Base-by-base conservation (phyloP, 2,329 filamentous ascomycete genomes). In the Phyllosticta citribraziliensis region DNA sequence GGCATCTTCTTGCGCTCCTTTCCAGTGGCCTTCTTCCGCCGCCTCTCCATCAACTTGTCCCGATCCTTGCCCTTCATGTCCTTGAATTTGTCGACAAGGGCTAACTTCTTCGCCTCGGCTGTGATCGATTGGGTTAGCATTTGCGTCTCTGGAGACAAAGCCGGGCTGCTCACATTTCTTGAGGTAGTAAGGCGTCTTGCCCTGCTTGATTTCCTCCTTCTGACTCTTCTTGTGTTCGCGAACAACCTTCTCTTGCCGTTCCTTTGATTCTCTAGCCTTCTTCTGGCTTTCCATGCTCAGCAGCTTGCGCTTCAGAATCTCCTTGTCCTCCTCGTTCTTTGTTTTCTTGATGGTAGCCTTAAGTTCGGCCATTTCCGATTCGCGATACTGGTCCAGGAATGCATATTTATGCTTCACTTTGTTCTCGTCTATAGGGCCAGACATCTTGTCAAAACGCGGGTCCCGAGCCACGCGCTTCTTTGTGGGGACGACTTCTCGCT, bases 311-410 rank as follows among this genome's bases (percentile, higher is more conserved):
- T 91, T 88, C 65, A 97, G 76, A 61, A 79, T 79, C 65, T 88
- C 88, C 72, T 86, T 88, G 66, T 83, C 81, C 9, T 76, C 77
- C 1, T 82, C 75, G 65, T 87, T 84, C 76, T 88, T 91, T 17
- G 80, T 81, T 70, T 81, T 82, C 70, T 84, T 85, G 69, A 94
- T 82, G 52, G 86, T 82, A 9, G 77, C 79, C 66, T 85, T 85
- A 57, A 99, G 78, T 65, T 89, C 82, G 61, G 83, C 82, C 73
- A 97, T 88, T 75, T 99, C 94, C n/a, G 82, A 81, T 22, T 86
- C 85, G 63, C 89, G 85, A 76, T 97, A 97, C 64, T 90, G 87
- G 67, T 92, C 85, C 57, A 99, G 78, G 77, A 99, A 99, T 2
- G 85, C 81, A 75, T 99, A 99, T 35, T 91, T 89, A 66, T 84